Evolutionary conservation across 176 grass and related monocot species (phyloP), one percentile per base, ranked within the genome.

Genomic region (Rhipidocladum racemiflorum): DNA sequence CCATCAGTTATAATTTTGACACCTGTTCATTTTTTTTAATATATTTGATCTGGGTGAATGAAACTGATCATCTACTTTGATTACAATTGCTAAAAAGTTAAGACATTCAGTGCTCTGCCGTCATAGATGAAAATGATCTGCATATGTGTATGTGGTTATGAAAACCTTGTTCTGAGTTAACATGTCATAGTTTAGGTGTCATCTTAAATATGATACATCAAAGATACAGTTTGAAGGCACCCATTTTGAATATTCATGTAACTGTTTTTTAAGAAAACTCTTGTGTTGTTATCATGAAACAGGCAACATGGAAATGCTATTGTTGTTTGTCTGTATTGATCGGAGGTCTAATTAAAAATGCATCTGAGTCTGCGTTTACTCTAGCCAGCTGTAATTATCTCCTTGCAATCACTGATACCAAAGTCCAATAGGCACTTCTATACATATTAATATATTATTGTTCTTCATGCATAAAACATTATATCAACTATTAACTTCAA

Each of bases 161-260:
- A 68, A 66, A 80, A 80, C 36, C 14, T 35, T 80, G 48, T 80
- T 18, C 46, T 55, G 46, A 40, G 63, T 40, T 80, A 66, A 68
- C 46, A 7, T 54, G 14, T 38, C 49, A 53, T 38, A 4, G 9
- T 21, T n/a, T 39, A 68, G 30, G 18, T 39, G 14, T 39, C 45
- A 13, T 39, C 57, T 53, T n/a, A 67, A 67, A 79, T 78, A 65
- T 11, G 20, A 65, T 79, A 61, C 56, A 46, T 77, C 27, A 3
- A 12, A 34, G 76, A 2, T 80, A 25, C n/a, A 68, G 5, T 21
- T 49, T 78, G 61, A 65, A 36, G 21, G 8, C n/a, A 9, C 20
- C 6, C 44, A 55, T n/a, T 80, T 68, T 55, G 45, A 65, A 24
- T 65, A 54, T 68, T 4, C 62, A 59, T 39, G 50, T 51, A 45